Evolutionary conservation across 2,329 filamentous ascomycete species (phyloP).

Genomic region (Aureobasidium sp.): DNA sequence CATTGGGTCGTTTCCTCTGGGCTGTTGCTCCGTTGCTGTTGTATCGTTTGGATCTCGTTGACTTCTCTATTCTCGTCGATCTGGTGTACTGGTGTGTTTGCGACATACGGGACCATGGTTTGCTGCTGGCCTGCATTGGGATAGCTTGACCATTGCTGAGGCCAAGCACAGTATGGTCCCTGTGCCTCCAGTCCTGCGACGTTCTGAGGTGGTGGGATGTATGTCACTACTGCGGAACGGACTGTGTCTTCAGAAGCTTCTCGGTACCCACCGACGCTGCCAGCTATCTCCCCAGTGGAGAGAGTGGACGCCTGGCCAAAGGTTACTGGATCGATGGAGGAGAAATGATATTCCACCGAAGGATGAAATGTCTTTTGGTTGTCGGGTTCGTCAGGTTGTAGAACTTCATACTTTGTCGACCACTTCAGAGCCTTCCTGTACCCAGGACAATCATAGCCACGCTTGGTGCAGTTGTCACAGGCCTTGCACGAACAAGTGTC

Average conservation of each 20-base stretch:
- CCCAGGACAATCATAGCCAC: constrained; percentile 36
- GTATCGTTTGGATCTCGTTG: background rate
- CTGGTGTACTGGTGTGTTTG: background rate
- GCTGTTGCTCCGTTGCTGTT: background rate
- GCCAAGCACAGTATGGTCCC: background rate
- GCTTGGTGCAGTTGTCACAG: constrained; percentile 36
- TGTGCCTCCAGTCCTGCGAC: background rate
- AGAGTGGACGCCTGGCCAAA: background rate
- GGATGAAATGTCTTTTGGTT: constrained; percentile 5
- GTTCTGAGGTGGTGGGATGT: background rate
- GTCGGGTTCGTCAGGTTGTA: constrained; percentile 23
- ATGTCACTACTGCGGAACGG: background rate
- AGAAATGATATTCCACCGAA: constrained; percentile 15
- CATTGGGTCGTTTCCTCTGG: background rate
- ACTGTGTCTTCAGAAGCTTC: background rate
- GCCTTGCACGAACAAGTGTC: constrained; percentile 10
- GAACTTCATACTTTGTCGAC: constrained; percentile 42
- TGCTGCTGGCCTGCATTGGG: background rate
- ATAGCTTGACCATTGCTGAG: background rate
- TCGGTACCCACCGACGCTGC: background rate
- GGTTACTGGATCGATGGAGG: constrained; percentile 14
- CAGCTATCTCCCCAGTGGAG: background rate
- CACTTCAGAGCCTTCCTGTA: constrained; percentile 40
- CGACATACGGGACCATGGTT: background rate
- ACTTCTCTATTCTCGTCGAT: background rate